Evolutionary conservation across 495 filamentous ascomycete species (phyloP).

Genomic region (Penicillium pancosmium): DNA sequence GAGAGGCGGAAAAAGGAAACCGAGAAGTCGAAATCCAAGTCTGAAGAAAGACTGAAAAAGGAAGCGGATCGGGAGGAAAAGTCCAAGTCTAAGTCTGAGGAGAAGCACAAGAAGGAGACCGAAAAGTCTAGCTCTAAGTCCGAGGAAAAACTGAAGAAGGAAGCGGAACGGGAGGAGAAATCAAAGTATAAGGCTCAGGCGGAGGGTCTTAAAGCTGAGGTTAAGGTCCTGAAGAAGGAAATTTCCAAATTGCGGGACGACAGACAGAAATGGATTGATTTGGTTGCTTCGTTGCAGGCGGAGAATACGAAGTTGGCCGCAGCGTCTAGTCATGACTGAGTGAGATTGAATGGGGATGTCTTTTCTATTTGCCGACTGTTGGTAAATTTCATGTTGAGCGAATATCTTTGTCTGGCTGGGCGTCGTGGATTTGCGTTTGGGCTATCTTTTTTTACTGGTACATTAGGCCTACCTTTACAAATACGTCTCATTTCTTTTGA

Average conservation of each 20-base stretch:
- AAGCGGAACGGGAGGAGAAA: slow-evolving; percentile 66
- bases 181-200: slow-evolving; percentile 30
- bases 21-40: slow-evolving; percentile 52
- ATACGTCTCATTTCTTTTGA: no score
- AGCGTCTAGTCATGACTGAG: background rate
- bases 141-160: slow-evolving; percentile 53
- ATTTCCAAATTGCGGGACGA: slow-evolving; percentile 59
- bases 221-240: slow-evolving; percentile 53
- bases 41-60: slow-evolving; percentile 51
- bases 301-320: slow-evolving; percentile 58
- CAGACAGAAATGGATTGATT: slow-evolving; percentile 61
- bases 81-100: slow-evolving; percentile 40
- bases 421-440: background rate
- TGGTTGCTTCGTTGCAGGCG: slow-evolving; percentile 64
- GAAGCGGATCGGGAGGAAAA: slow-evolving; percentile 66
- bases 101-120: slow-evolving; percentile 54
- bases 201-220: background rate
- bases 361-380: background rate
- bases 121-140: slow-evolving; percentile 52
- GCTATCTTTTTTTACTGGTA: background rate
- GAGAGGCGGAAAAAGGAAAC: slow-evolving; percentile 55
- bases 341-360: background rate
- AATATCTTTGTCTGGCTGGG: background rate
- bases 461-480: background rate
- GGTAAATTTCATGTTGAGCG: background rate